phyloP scores from a whole-genome alignment of 192 early-diverging fungal genomes.

The Coemansia interrupta region DNA sequence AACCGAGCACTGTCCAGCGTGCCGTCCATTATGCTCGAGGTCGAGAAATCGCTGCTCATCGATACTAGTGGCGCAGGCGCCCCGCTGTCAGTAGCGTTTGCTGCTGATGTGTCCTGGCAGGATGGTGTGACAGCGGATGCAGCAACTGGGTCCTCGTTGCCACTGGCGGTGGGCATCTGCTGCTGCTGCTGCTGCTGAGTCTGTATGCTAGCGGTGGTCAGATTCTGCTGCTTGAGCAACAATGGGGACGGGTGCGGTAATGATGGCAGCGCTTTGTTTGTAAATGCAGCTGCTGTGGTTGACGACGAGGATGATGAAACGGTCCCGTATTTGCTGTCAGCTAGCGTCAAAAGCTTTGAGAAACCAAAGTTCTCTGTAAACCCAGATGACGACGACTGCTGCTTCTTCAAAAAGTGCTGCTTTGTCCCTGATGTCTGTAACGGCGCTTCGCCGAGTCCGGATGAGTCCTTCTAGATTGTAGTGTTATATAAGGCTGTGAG shows the following conservation, averaged over 20 bases:
- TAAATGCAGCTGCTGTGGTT: conserved; percentile 15
- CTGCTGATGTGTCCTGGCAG: conserved; percentile 1
- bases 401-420: conserved; percentile 41
- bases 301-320: conserved; percentile 9
- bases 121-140: conserved; percentile 2
- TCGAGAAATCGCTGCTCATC: conserved; percentile 6
- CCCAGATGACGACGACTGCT: conserved; percentile 49
- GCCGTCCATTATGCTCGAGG: not conserved
- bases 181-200: no score
- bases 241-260: conserved; percentile 16
- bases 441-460: conserved; percentile 7
- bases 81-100: not conserved
- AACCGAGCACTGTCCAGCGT: not conserved
- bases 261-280: conserved; percentile 38
- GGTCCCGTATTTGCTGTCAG: conserved; percentile 31
- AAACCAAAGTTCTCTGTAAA: conserved; percentile 45
- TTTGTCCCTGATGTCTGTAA: conserved; percentile 6
- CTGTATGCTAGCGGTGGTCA: no score
- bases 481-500: not conserved
- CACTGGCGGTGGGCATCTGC: no score
- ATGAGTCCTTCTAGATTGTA: conserved; percentile 31
- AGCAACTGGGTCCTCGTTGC: not conserved
- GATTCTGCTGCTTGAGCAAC: not conserved
- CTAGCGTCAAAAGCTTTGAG: conserved; percentile 30
- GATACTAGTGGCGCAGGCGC: conserved; percentile 1